Evolutionary conservation across 164 flowering plant genomes (phyloP), one percentile per base, ranked within the genome.

Genomic region (Paratinospora sagittata): DNA sequence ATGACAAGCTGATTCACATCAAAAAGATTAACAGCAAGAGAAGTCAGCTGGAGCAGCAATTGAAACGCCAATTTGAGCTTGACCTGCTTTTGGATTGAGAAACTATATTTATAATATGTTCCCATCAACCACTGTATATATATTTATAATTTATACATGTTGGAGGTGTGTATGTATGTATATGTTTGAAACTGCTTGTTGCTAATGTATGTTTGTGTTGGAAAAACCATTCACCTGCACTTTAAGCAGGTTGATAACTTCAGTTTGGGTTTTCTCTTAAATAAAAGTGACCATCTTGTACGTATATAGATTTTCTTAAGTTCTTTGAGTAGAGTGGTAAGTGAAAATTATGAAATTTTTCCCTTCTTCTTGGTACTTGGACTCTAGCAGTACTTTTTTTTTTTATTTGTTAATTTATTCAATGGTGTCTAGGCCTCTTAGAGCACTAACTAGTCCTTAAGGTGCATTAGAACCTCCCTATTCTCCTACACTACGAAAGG

Each of bases 1-100:
- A 83, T 75, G 98, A 93, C 73, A 82, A 81, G 75, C 80, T 93
- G 62, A 72, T 90, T 52, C 76, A 71, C 41, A 92, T 90, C 78
- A 92, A 92, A 85, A 81, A 67, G 80, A 63, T 69, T 1, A 82
- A 71, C 23, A 52, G 30, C 5, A 30, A 17, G 1, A 63, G 62
- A 16, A 62, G 64, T 66, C 26, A 30, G 47, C 33, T 21, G 9
- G 5, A 65, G n/a, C 2, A 43, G 57, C 65, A 77, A 41, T 36
- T 75, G 39, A 60, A 39, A 24, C 21, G 10, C 37, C 73, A 66
- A 37, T 45, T 77, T 33, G 3, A 27, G 19, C 36, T n/a, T 19
- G 66, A 68, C 34, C 67, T 77, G 26, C 61, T 36, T 0, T 66
- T 73, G 74, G 30, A n/a, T 23, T 77, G 68, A 63, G 52, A 72